These are phyloP conservation scores for Mucor velutinosus DNA, from an alignment of 371 early-diverging fungal genomes.

Conservation along the genomic window DNA sequence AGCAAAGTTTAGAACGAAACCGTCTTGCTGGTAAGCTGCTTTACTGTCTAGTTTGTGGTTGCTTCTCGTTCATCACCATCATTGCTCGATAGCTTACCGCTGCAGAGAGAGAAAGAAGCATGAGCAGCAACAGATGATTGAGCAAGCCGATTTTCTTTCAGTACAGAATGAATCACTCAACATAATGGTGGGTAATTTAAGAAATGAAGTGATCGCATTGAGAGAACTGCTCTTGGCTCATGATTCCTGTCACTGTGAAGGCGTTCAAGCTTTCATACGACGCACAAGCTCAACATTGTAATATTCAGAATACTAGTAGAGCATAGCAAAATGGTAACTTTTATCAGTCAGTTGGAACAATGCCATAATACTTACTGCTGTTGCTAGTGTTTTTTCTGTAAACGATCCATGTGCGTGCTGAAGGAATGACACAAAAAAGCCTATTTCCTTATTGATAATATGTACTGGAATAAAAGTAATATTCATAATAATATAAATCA, in stretches of 20 bases:
- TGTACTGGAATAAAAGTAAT: no score
- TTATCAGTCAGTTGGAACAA: not conserved
- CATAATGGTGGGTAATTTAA: not conserved
- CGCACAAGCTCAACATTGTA: not conserved
- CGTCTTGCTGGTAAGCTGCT: slow-evolving; percentile 15
- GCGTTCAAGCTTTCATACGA: slow-evolving; percentile 9
- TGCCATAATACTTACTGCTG: not conserved
- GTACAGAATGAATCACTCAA: slow-evolving; percentile 6
- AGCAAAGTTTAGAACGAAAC: slow-evolving; percentile 11
- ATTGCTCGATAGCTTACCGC: not conserved
- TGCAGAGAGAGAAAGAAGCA: slow-evolving; percentile 17
- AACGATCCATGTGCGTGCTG: no score
- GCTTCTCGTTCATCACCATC: not conserved
- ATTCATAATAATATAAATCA: no score
- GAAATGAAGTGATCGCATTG: slow-evolving; percentile 5
- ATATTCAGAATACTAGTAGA: not conserved
- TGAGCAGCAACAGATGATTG: slow-evolving; percentile 15
- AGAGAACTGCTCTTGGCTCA: slow-evolving; percentile 16
- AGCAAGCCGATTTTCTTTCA: slow-evolving; percentile 7
- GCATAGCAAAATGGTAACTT: not conserved
- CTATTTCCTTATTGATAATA: no score
- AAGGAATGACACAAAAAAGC: no score
- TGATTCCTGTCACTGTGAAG: slow-evolving; percentile 16
- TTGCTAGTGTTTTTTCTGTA: no score
- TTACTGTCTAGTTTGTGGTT: not conserved